These are phyloP conservation scores for Viola odorata DNA, from an alignment of 345 rosid species.

Conservation along the genomic window DNA sequence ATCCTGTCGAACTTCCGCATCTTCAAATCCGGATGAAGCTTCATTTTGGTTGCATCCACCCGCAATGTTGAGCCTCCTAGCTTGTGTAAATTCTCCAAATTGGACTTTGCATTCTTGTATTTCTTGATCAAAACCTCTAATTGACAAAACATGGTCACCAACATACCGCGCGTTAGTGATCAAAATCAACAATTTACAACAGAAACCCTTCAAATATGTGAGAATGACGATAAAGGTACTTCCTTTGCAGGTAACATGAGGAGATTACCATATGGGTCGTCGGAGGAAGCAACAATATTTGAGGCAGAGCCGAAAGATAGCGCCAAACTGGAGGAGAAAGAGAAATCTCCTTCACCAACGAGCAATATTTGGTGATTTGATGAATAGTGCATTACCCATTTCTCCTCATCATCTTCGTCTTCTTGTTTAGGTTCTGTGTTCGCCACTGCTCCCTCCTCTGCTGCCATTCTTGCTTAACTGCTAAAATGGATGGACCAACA, in stretches of 20 bases:
- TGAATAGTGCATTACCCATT: too few species aligned
- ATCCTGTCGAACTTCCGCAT: conserved; percentile 41
- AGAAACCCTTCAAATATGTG: neutral
- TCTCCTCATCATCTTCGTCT: too few species aligned
- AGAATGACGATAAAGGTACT: neutral
- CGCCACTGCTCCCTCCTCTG: too few species aligned
- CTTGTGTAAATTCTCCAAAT: conserved; percentile 25
- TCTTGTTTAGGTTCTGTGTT: too few species aligned
- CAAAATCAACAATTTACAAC: neutral
- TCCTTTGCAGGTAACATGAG: neutral
- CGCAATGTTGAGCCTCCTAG: too few species aligned
- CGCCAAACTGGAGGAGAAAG: too few species aligned
- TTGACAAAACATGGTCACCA: neutral
- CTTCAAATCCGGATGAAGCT: conserved; percentile 24
- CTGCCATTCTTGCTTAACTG: too few species aligned
- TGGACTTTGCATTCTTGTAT: conserved; percentile 40
- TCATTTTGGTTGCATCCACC: conserved; percentile 53
- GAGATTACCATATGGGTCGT: neutral
- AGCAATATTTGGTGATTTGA: too few species aligned
- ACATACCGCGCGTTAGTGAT: neutral
- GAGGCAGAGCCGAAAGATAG: too few species aligned
- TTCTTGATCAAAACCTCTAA: conserved; percentile 35
- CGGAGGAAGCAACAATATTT: neutral
- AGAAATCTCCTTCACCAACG: too few species aligned
- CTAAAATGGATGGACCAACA: too few species aligned